Percentiles rank a stretch among this genome's conserved stretches.
phyloP scores from a whole-genome alignment of 2,329 filamentous ascomycete species.

The Calycina marina region DNA sequence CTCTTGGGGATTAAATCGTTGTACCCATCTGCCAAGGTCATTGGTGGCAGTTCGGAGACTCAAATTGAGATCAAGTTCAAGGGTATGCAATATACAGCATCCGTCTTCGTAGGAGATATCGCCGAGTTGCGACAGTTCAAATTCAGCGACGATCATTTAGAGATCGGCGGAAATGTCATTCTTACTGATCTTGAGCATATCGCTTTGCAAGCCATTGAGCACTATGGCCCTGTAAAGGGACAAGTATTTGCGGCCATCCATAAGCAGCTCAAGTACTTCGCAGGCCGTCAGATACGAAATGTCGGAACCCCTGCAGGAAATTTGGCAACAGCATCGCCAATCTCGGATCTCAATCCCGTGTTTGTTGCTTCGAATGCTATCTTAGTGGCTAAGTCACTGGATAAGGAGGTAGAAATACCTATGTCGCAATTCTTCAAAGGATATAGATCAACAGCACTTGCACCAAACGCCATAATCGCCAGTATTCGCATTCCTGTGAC shows the following conservation, averaged over 20 bases:
- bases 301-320: slow-evolving; percentile 96
- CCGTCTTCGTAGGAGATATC: slow-evolving; percentile 88
- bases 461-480: slow-evolving; percentile 70
- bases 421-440: slow-evolving; percentile 89
- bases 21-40: slow-evolving; percentile 79
- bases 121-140: slow-evolving; percentile 71
- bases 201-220: slow-evolving; percentile 61
- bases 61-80: slow-evolving; percentile 99
- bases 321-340: slow-evolving; percentile 84
- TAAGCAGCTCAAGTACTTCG: slow-evolving; percentile 91
- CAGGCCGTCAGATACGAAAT: slow-evolving; percentile 88
- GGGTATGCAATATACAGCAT: slow-evolving; percentile 75
- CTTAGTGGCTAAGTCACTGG: slow-evolving; percentile 64
- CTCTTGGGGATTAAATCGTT: slow-evolving; percentile 81
- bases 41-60: slow-evolving; percentile 90
- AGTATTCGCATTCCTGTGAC: slow-evolving; percentile 75
- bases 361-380: slow-evolving; percentile 77
- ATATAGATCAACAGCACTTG: slow-evolving; percentile 72
- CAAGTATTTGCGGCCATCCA: slow-evolving; percentile 85
- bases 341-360: slow-evolving; percentile 90
- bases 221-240: slow-evolving; percentile 47
- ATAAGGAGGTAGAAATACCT: slow-evolving; percentile 66
- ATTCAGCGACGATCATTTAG: slow-evolving; percentile 68
- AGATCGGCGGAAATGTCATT: slow-evolving; percentile 84
- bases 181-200: slow-evolving; percentile 84